Percentiles rank a stretch among this genome's conserved stretches.
Evolutionary conservation across 176 grass and related monocot genomes (phyloP).

Genomic region (Alloteropsis semialata): DNA sequence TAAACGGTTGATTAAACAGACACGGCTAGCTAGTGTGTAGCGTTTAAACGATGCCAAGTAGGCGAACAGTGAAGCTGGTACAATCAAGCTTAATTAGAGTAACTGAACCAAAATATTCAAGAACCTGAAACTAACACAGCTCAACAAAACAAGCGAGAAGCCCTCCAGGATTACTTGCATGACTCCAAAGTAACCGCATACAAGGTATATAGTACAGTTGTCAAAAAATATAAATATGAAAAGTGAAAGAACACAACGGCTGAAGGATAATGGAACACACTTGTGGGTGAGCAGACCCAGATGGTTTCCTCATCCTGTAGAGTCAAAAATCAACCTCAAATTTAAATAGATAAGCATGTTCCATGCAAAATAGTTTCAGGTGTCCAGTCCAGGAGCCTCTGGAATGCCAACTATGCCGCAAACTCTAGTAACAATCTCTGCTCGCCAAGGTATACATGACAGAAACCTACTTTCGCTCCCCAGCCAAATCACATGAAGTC

Average conservation of each 20-base stretch:
- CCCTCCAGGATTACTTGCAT: constrained; percentile 19
- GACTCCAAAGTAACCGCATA: constrained; percentile 31
- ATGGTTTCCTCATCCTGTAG: neutral
- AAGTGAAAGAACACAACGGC: neutral
- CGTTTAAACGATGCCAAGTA: no score
- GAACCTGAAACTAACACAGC: no score
- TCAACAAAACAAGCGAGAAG: constrained; percentile 1
- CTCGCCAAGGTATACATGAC: constrained; percentile 43
- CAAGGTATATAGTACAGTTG: constrained; percentile 36
- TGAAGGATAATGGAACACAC: neutral
- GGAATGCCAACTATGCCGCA: constrained; percentile 32
- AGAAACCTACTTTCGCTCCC: constrained; percentile 36
- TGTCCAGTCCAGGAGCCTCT: constrained; percentile 14
- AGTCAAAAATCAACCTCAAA: constrained; percentile 54
- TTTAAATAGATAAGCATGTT: constrained; percentile 24
- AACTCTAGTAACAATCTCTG: constrained; percentile 48
- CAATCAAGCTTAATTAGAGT: no score
- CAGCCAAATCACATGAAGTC: constrained; percentile 82
- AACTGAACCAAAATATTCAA: no score
- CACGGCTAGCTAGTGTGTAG: no score
- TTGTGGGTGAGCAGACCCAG: neutral
- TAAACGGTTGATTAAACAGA: no score
- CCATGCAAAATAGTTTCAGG: constrained; percentile 23
- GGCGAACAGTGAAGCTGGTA: no score
- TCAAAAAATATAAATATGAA: constrained; percentile 14